Conservation (phyloP, 805 yeast species). For the Saccharomycopsis microspora region DNA sequence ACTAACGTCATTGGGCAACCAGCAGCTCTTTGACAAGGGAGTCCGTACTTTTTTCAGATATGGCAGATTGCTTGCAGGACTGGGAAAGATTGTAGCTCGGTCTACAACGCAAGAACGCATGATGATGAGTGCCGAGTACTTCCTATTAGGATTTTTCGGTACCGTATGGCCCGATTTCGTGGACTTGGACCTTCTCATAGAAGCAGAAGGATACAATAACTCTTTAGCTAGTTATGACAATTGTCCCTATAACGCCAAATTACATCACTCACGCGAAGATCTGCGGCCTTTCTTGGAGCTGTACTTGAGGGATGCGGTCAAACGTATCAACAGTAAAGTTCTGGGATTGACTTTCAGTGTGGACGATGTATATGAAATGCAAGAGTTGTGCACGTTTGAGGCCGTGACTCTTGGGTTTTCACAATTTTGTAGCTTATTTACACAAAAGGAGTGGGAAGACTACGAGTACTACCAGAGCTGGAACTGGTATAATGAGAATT, state of each 20-base stretch:
- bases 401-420: constrained; percentile 59
- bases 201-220: constrained; percentile 17
- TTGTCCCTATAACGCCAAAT: constrained; percentile 13
- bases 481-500: constrained; percentile 46
- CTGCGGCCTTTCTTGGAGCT: constrained; percentile 1
- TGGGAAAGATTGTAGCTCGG: constrained; percentile 15
- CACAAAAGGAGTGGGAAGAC: constrained; percentile 54
- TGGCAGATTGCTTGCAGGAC: constrained; percentile 10
- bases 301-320: constrained; percentile 42
- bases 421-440: constrained; percentile 55
- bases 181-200: constrained; percentile 17
- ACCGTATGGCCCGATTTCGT: constrained; percentile 18
- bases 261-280: not conserved
- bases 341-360: constrained; percentile 41
- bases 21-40: constrained; percentile 19
- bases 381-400: constrained; percentile 68
- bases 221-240: constrained; percentile 14
- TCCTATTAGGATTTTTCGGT: constrained; percentile 40
- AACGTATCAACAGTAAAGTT: constrained; percentile 42
- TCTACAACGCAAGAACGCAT: constrained; percentile 37
- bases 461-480: constrained; percentile 54
- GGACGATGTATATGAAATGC: constrained; percentile 42
- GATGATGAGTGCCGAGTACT: constrained; percentile 34
- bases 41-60: constrained; percentile 17
- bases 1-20: constrained; percentile 18